These are phyloP conservation scores for Exophiala sp. DNA, from an alignment of 2,329 filamentous ascomycete species.

Conservation along the genomic window DNA sequence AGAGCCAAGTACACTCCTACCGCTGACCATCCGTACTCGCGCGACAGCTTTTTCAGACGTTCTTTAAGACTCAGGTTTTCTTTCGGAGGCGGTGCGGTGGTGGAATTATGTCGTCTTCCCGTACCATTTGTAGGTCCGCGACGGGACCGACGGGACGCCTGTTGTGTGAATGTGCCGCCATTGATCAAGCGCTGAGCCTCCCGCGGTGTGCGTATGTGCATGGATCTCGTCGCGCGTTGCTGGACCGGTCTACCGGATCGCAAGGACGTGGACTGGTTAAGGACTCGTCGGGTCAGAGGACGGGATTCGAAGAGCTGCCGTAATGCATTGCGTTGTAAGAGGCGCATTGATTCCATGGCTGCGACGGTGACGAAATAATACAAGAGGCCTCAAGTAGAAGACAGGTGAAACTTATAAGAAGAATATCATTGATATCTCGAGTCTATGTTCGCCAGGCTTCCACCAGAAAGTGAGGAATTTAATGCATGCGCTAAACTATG, in stretches of 20 bases:
- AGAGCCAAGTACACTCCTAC: conserved; percentile 85
- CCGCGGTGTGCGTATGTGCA: background rate
- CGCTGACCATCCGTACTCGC: conserved; percentile 92
- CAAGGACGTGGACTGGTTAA: conserved; percentile 15
- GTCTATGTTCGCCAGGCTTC: too few relatives aligned
- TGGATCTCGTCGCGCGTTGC: conserved; percentile 6
- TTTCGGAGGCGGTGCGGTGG: conserved; percentile 20
- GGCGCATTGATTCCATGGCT: conserved; percentile 22
- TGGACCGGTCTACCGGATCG: conserved; percentile 18
- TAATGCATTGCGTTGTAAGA: conserved; percentile 11
- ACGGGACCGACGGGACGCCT: background rate
- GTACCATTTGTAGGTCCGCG: conserved; percentile 4
- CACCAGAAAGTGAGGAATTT: too few relatives aligned
- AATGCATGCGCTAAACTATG: too few relatives aligned
- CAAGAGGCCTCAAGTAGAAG: background rate
- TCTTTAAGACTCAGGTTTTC: conserved; percentile 58
- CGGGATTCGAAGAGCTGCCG: conserved; percentile 5
- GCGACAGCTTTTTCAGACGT: conserved; percentile 75
- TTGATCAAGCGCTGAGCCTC: too few relatives aligned
- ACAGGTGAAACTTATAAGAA: background rate
- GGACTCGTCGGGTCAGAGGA: conserved; percentile 1
- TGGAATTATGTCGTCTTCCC: conserved; percentile 21
- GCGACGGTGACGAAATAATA: background rate
- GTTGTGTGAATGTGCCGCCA: background rate
- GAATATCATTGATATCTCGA: too few relatives aligned